phyloP scores from a whole-genome alignment of 2,329 filamentous ascomycete genomes.

The Paecilomyces niveus region DNA sequence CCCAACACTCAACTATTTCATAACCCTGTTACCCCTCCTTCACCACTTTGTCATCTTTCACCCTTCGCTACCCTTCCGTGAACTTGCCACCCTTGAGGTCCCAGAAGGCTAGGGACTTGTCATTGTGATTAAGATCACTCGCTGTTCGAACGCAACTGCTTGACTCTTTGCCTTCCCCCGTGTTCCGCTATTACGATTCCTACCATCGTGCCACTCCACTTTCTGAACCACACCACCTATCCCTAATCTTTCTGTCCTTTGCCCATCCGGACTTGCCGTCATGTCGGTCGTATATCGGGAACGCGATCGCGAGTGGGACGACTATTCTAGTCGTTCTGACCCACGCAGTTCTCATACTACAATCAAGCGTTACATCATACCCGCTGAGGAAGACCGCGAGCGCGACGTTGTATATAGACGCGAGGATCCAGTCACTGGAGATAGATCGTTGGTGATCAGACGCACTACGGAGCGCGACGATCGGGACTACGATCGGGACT shows the following conservation, averaged over 20 bases:
- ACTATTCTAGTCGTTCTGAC: conserved; percentile 30
- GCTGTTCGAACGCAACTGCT: neutral
- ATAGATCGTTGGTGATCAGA: conserved; percentile 39
- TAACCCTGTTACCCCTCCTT: conserved; percentile 5
- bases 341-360: conserved; percentile 42
- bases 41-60: conserved; percentile 8
- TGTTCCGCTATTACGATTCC: neutral
- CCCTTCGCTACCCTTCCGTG: neutral
- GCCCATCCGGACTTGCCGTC: neutral
- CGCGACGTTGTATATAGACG: conserved; percentile 27
- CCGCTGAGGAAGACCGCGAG: conserved; percentile 33
- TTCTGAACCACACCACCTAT: neutral
- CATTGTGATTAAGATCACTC: neutral
- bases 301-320: conserved; percentile 36
- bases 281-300: conserved; percentile 36
- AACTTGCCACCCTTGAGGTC: neutral
- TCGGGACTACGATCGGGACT: conserved; percentile 43
- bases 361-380: conserved; percentile 52
- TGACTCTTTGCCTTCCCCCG: neutral
- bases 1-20: neutral
- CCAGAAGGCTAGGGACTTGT: neutral
- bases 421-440: conserved; percentile 22
- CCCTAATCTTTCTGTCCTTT: neutral
- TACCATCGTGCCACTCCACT: neutral
- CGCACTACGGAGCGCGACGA: conserved; percentile 43